A percentile compares a stretch with the other conserved stretches of the same genome.
phyloP scores from a whole-genome alignment of 176 grass and related monocot species.

The Aegilops bicornis region DNA sequence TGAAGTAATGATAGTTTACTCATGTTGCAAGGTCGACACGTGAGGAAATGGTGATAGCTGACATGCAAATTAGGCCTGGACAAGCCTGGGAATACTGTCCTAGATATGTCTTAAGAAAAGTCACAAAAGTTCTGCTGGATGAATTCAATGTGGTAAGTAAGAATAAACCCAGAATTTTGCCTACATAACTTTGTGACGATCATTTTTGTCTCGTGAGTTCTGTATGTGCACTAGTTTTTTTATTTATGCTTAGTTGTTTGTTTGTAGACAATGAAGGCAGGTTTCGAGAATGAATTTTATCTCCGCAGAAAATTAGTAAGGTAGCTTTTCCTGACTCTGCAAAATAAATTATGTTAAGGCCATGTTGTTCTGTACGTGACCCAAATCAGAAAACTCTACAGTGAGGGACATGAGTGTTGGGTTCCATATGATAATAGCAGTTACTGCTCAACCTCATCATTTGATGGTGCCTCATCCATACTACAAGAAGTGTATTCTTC shows the following conservation, averaged over 20 bases:
- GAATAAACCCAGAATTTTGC: not conserved
- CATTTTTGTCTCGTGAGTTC: not conserved
- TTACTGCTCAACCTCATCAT: conserved; percentile 87
- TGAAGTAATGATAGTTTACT: conserved; percentile 22
- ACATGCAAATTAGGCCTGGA: conserved; percentile 89
- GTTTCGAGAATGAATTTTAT: conserved; percentile 98
- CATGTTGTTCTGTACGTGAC: conserved; percentile 10
- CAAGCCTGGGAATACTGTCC: conserved; percentile 94
- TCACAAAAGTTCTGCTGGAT: conserved; percentile 66
- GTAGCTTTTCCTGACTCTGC: conserved; percentile 38
- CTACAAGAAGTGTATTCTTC: conserved; percentile 77
- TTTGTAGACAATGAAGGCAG: conserved; percentile 80
- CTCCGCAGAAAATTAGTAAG: conserved; percentile 79
- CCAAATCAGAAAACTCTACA: conserved; percentile 42
- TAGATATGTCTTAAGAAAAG: conserved; percentile 69
- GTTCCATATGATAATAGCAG: conserved; percentile 68
- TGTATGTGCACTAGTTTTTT: conserved; percentile 4
- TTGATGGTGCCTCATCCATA: conserved; percentile 73
- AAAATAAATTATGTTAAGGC: not conserved
- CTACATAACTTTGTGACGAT: not conserved
- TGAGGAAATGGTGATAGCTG: conserved; percentile 94
- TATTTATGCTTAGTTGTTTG: conserved; percentile 28
- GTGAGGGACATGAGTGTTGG: conserved; percentile 75
- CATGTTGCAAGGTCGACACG: conserved; percentile 51
- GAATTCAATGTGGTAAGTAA: conserved; percentile 96